Conservation (phyloP, 1,284 basidiomycete genomes). For the Ustilago hordei region DNA sequence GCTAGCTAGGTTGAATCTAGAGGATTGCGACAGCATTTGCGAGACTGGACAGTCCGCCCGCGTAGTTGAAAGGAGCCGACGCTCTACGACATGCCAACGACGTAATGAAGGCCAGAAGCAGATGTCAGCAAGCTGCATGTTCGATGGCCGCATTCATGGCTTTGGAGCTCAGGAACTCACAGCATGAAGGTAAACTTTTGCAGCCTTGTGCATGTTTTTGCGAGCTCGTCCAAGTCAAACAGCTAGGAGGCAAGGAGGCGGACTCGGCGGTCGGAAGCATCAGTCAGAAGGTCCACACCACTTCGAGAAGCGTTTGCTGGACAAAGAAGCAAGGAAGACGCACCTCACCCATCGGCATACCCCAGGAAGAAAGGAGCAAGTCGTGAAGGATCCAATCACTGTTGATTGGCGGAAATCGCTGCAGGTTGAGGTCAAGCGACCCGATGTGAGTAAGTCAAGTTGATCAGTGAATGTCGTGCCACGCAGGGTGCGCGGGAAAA, state of each 20-base stretch:
- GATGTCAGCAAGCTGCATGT: neutral
- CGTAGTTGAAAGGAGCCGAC: slow-evolving; percentile 3
- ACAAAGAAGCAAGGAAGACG: neutral
- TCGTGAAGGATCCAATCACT: slow-evolving; percentile 6
- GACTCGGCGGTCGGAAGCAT: neutral
- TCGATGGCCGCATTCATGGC: neutral
- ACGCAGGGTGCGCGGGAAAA: neutral
- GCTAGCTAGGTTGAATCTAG: neutral
- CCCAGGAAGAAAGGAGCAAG: slow-evolving; percentile 6
- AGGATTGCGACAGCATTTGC: slow-evolving; percentile 7
- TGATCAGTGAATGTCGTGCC: neutral
- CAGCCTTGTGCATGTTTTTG: neutral
- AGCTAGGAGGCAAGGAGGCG: neutral
- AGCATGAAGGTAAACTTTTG: slow-evolving; percentile 3
- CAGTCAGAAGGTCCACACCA: neutral
- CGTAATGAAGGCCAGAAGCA: neutral
- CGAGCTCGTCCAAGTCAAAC: slow-evolving; percentile 3
- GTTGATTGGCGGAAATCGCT: neutral
- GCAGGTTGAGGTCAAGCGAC: neutral
- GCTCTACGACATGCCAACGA: neutral
- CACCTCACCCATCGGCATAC: slow-evolving; percentile 5
- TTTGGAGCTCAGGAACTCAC: neutral
- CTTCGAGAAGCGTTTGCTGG: no score
- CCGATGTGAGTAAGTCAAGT: neutral
- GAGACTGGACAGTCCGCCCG: neutral